Base-by-base conservation (phyloP, 2,329 filamentous ascomycete species). In the Aaosphaeria pasadenensis region DNA sequence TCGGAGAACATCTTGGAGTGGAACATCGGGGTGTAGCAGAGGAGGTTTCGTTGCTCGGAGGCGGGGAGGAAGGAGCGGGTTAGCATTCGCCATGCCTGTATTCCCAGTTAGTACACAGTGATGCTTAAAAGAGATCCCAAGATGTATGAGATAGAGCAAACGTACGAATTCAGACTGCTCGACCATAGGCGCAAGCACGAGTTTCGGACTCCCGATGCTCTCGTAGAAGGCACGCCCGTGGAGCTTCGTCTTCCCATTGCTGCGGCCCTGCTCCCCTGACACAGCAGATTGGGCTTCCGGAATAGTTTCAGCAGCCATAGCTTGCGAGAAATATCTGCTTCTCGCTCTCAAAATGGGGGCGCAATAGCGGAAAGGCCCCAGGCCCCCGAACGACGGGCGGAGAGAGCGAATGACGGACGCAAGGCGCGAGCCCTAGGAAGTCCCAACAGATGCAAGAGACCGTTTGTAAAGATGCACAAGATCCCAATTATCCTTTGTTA, bases 131-230 rank as follows among this genome's bases (percentile, higher is more conserved):
- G 3, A 2, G 3, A 7, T 17, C 24, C 29, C 5, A 7, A 9
- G 7, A 4, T 30, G 33, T 4, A 7, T n/a, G 24, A 5, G 41
- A 13, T 44, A 35, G 42, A 28, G 77, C 7, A 43, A 33, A 64
- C 86, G 56, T 77, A 96, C 91, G 76, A 97, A 96, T 76, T 99
- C 94, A 31, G 91, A 96, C 71, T 96, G 89, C 66, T 99, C 92
- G 24, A 99, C 94, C 94, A 99, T 99, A 33, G 94, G 94, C 32
- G 94, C 94, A 47, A 99, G 81, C 30, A 99, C 83, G 56, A 88
- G 86, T 72, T 89, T 96, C 2, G 94, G 94, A 51, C 87, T 91
- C 24, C 94, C 94, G 52, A 99, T 87, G 66, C 89, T 95, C 74
- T 96, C 85, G 66, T 97, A 99, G 69, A 99, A 97, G 9, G 88